These are phyloP conservation scores for Nepenthes alata DNA, from an alignment of 179 eudicot genomes.

Conservation along the genomic window DNA sequence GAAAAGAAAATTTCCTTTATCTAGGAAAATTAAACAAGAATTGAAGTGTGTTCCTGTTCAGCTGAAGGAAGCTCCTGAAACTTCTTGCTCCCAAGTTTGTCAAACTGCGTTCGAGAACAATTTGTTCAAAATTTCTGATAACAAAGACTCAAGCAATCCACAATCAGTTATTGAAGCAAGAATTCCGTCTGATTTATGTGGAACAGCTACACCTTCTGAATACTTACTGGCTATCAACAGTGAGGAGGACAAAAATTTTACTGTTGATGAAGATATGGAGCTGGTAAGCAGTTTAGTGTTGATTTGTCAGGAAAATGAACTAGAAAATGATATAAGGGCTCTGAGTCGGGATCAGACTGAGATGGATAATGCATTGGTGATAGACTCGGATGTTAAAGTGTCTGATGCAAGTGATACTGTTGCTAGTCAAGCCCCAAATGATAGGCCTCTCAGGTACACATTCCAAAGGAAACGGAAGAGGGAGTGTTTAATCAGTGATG, in stretches of 20 bases:
- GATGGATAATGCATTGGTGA: conserved; percentile 8
- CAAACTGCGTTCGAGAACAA: conserved; percentile 7
- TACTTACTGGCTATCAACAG: not conserved
- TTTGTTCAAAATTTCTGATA: conserved; percentile 11
- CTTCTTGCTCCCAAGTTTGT: conserved; percentile 10
- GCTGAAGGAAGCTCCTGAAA: conserved; percentile 12
- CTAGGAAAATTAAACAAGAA: conserved; percentile 2
- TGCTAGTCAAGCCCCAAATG: conserved; percentile 19
- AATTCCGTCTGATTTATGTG: conserved; percentile 6
- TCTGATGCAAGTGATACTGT: conserved; percentile 8
- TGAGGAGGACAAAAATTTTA: conserved; percentile 10
- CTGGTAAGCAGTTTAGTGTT: conserved; percentile 7
- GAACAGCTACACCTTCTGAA: conserved; percentile 1
- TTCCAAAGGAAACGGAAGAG: conserved; percentile 67
- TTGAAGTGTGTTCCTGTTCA: conserved; percentile 6
- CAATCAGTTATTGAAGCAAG: conserved; percentile 13
- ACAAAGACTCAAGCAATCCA: conserved; percentile 5
- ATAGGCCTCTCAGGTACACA: conserved; percentile 44
- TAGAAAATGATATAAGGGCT: conserved; percentile 2
- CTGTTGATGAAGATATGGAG: conserved; percentile 13
- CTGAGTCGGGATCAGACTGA: conserved; percentile 7
- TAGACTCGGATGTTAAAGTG: conserved; percentile 16
- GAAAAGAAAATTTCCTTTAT: conserved; percentile 14
- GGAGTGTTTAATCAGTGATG: conserved; percentile 18
- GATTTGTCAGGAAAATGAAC: conserved; percentile 5